These are phyloP conservation scores for Sporothrix phasma DNA, from an alignment of 2,329 filamentous ascomycete species.

Conservation along the genomic window DNA sequence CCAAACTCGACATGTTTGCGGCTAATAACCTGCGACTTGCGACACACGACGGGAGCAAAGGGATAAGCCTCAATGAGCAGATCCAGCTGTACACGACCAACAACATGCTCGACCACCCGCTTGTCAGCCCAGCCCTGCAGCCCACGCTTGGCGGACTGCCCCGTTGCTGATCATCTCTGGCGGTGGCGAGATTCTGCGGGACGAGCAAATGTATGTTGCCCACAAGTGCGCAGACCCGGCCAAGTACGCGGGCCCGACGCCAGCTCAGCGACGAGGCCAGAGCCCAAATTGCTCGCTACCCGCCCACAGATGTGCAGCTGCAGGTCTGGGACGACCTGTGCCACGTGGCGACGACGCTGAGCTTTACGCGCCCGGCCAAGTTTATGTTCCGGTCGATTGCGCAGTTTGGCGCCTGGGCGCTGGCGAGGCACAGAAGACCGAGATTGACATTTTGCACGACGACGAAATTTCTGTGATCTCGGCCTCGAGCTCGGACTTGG, in stretches of 20 bases:
- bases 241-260: conserved; percentile 60
- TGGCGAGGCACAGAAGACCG: conserved; percentile 72
- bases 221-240: conserved; percentile 85
- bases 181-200: conserved; percentile 77
- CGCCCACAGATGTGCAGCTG: conserved; percentile 81
- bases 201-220: conserved; percentile 90
- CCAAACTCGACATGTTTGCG: conserved; percentile 24
- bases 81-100: conserved; percentile 87
- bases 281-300: conserved; percentile 53
- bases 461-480: conserved; percentile 69
- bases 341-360: conserved; percentile 85
- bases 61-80: conserved; percentile 73
- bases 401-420: conserved; percentile 86
- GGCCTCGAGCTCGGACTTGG: conserved; percentile 31
- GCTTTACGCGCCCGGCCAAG: conserved; percentile 91
- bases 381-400: conserved; percentile 89
- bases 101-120: conserved; percentile 70
- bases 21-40: conserved; percentile 18
- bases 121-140: conserved; percentile 83
- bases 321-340: conserved; percentile 96
- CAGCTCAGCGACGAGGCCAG: conserved; percentile 53
- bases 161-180: conserved; percentile 80
- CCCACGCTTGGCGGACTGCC: conserved; percentile 83
- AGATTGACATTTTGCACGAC: conserved; percentile 73
- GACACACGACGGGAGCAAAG: conserved; percentile 52